Percentiles rank a stretch among this genome's conserved stretches.
phyloP scores from a whole-genome alignment of 352 stramenopile genomes.

The Nothophytophthora sp. region DNA sequence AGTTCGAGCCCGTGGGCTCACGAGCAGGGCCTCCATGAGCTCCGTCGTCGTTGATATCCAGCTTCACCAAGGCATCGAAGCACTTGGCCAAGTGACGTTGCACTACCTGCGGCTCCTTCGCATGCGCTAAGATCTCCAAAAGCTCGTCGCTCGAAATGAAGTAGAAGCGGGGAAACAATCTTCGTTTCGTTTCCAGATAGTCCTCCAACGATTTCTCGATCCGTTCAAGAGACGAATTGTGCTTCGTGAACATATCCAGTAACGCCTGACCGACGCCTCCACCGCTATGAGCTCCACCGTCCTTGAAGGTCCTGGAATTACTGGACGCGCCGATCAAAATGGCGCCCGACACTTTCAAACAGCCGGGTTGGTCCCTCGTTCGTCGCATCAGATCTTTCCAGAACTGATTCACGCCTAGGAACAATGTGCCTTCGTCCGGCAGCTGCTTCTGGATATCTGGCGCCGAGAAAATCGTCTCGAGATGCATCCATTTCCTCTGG shows the following conservation, averaged over 20 bases:
- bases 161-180: conserved; percentile 85
- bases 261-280: conserved; percentile 39
- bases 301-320: conserved; percentile 15
- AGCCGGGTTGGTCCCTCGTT: conserved; percentile 59
- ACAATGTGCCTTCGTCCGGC: conserved; percentile 62
- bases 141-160: conserved; percentile 90
- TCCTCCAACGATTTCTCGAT: conserved; percentile 85
- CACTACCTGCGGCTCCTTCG: conserved; percentile 76
- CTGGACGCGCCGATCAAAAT: conserved; percentile 29
- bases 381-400: conserved; percentile 82
- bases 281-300: conserved; percentile 2
- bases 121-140: conserved; percentile 81
- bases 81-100: conserved; percentile 85
- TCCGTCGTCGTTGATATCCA: conserved; percentile 69
- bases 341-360: conserved; percentile 65
- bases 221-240: conserved; percentile 68
- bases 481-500: conserved; percentile 82
- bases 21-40: conserved; percentile 3
- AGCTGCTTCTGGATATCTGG: conserved; percentile 86
- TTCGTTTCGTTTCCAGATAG: conserved; percentile 85
- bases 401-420: conserved; percentile 68
- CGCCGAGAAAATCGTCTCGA: conserved; percentile 82
- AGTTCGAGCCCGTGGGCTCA: neutral
- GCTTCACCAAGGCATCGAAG: conserved; percentile 79
- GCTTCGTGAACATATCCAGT: conserved; percentile 63